Percentiles rank a stretch among this genome's conserved stretches.
Evolutionary conservation across 164 flowering plant species (phyloP).

Genomic region (Kingdonia uniflora): DNA sequence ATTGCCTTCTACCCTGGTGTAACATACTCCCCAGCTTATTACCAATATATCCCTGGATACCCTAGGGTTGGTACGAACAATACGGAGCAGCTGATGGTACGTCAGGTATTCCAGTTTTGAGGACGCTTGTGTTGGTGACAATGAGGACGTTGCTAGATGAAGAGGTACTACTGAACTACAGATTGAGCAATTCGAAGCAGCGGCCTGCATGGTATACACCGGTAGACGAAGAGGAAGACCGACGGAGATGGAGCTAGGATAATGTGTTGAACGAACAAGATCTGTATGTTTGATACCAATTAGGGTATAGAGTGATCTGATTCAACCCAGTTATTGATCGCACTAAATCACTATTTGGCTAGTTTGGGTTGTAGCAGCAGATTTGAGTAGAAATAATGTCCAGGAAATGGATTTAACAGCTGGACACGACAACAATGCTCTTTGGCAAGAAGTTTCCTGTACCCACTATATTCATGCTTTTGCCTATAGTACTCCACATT

Average conservation of each 20-base stretch:
- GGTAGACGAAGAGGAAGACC: slow-evolving; percentile 88
- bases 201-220: slow-evolving; percentile 74
- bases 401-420: too few relatives aligned
- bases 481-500: too few relatives aligned
- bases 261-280: too few relatives aligned
- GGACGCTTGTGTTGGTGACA: slow-evolving; percentile 71
- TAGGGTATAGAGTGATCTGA: too few relatives aligned
- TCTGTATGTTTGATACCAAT: neutral
- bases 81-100: slow-evolving; percentile 24
- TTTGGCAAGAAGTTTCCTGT: too few relatives aligned
- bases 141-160: slow-evolving; percentile 58
- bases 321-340: too few relatives aligned
- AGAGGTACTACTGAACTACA: slow-evolving; percentile 73
- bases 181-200: slow-evolving; percentile 73
- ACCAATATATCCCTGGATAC: slow-evolving; percentile 86
- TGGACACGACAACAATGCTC: too few relatives aligned
- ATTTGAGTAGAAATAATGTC: too few relatives aligned
- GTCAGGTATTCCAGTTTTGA: slow-evolving; percentile 41
- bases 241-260: slow-evolving; percentile 88
- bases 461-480: too few relatives aligned
- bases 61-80: slow-evolving; percentile 70
- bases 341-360: too few relatives aligned
- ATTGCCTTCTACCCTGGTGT: slow-evolving; percentile 92
- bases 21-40: slow-evolving; percentile 72
- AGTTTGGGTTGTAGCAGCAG: too few relatives aligned